phyloP scores from a whole-genome alignment of 148 eudicot species.

The Cornus controversa region DNA sequence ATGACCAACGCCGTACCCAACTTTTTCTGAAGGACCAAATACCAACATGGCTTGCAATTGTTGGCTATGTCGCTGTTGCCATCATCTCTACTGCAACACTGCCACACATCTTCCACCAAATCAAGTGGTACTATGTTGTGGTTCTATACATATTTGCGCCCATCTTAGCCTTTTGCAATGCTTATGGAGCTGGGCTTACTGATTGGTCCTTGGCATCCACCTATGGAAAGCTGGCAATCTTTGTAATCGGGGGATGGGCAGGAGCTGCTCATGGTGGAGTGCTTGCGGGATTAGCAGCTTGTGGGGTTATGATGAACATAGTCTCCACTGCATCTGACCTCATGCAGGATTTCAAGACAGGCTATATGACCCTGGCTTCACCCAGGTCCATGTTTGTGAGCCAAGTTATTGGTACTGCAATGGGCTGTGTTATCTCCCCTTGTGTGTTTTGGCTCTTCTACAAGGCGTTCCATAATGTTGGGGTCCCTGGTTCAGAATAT shows the following conservation, averaged over 20 bases:
- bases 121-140: constrained; percentile 52
- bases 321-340: constrained; percentile 52
- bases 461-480: constrained; percentile 49
- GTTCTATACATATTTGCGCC: constrained; percentile 52
- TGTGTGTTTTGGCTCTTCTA: constrained; percentile 66
- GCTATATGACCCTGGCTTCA: constrained; percentile 57
- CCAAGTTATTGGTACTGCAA: constrained; percentile 55
- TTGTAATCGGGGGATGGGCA: constrained; percentile 53
- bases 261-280: constrained; percentile 45
- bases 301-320: constrained; percentile 68
- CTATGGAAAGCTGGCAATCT: constrained; percentile 54
- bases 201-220: constrained; percentile 62
- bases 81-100: constrained; percentile 31
- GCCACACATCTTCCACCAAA: constrained; percentile 50
- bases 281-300: constrained; percentile 60
- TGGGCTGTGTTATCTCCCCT: constrained; percentile 68
- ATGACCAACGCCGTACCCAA: constrained; percentile 44
- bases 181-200: constrained; percentile 59
- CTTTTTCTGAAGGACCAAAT: constrained; percentile 50
- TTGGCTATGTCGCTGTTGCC: constrained; percentile 39
- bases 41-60: constrained; percentile 43
- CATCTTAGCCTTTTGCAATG: constrained; percentile 48
- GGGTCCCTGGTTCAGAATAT: constrained; percentile 29
- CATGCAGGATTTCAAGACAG: constrained; percentile 60
- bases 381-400: constrained; percentile 70